Percentiles rank a stretch among this genome's conserved stretches.
Conservation (phyloP, 2,329 filamentous ascomycete genomes). For the Bisporella sp. region DNA sequence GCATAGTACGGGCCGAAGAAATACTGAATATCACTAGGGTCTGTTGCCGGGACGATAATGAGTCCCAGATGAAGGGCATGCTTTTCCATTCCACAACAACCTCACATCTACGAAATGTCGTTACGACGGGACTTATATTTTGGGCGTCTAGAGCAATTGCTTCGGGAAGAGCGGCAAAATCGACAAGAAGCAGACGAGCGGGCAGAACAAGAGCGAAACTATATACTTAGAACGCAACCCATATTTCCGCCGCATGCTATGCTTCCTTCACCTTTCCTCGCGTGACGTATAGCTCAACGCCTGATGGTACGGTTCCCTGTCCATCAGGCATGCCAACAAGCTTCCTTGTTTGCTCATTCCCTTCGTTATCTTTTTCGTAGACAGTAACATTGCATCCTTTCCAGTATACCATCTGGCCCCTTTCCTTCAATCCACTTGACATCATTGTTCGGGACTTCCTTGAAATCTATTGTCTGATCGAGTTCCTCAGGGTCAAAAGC, state of each 20-base stretch:
- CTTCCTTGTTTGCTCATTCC: constrained; percentile 6
- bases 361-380: constrained; percentile 10
- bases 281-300: not conserved
- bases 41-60: no score
- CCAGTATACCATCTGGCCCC: constrained; percentile 9
- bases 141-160: no score
- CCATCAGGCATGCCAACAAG: constrained; percentile 1
- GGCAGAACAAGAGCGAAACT: no score
- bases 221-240: constrained; percentile 3
- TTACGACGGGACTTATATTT: no score
- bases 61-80: no score
- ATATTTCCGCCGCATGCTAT: constrained; percentile 1
- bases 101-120: no score
- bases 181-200: no score
- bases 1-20: no score
- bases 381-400: constrained; percentile 11
- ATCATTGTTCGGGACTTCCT: not conserved
- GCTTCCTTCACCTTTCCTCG: constrained; percentile 2
- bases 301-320: not conserved
- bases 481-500: constrained; percentile 4
- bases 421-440: constrained; percentile 5
- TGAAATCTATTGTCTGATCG: constrained; percentile 8
- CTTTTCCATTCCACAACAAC: no score
- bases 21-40: no score
- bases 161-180: no score